phyloP scores from a whole-genome alignment of 495 filamentous ascomycete genomes.

The Usnea hakonensis region DNA sequence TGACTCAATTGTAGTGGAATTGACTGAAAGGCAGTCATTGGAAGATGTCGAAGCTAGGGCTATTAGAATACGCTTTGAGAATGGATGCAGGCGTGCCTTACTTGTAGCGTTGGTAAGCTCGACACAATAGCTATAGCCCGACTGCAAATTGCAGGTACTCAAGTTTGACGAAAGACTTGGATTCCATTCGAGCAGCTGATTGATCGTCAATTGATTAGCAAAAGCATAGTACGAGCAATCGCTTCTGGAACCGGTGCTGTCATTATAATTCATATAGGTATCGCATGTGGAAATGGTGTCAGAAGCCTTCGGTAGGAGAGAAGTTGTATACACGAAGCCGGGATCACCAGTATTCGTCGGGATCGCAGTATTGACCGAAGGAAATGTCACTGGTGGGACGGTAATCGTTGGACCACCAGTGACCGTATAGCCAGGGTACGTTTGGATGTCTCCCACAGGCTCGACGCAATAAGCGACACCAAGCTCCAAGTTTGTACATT shows the following conservation, averaged over 20 bases:
- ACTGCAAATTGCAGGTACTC: not conserved
- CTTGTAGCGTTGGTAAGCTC: not conserved
- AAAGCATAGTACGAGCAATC: constrained; percentile 1
- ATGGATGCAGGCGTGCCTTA: not conserved
- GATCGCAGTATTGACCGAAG: constrained; percentile 2
- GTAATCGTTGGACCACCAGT: constrained; percentile 1
- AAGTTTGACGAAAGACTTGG: not conserved
- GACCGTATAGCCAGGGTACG: constrained; percentile 3
- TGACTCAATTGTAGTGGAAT: not conserved
- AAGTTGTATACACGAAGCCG: not conserved
- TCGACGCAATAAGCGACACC: constrained; percentile 25
- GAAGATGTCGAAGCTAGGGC: not conserved
- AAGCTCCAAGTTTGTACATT: constrained; percentile 22
- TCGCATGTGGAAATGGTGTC: not conserved
- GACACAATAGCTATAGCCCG: not conserved
- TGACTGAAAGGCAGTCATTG: not conserved
- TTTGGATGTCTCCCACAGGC: constrained; percentile 1
- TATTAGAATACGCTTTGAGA: not conserved
- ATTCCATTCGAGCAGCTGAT: not conserved
- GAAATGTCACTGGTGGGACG: constrained; percentile 1
- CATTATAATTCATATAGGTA: not conserved
- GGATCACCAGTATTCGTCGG: not conserved
- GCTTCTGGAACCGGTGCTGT: not conserved
- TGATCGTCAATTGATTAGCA: not conserved
- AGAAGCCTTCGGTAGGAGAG: constrained; percentile 1